A percentile compares a stretch with the other conserved stretches of the same genome.
Conservation (phyloP, 768 basidiomycete species). For the Leucocoprinus sp. region DNA sequence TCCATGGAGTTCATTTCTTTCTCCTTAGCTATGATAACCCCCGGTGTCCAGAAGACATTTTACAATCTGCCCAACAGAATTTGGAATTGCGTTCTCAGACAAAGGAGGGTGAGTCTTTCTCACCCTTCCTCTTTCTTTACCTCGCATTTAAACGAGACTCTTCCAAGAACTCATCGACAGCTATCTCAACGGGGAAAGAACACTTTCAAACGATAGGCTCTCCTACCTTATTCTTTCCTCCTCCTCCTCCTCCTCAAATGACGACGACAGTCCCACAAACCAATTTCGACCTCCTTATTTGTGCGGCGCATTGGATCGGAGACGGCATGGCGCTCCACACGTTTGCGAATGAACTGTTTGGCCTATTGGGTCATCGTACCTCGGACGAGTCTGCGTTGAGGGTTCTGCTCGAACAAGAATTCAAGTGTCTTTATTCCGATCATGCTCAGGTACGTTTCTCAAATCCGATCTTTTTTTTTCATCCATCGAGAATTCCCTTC, state of each 20-base stretch:
- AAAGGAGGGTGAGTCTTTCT: slow-evolving; percentile 41
- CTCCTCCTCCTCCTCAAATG: slow-evolving; percentile 2
- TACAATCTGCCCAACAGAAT: slow-evolving; percentile 37
- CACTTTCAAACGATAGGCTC: slow-evolving; percentile 56
- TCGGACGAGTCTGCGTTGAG: slow-evolving; percentile 22
- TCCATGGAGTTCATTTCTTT: background rate
- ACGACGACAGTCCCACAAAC: slow-evolving; percentile 14
- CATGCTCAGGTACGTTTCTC: background rate
- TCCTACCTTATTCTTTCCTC: slow-evolving; percentile 52
- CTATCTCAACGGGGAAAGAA: slow-evolving; percentile 74
- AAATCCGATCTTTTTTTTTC: background rate
- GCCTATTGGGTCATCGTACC: slow-evolving; percentile 35
- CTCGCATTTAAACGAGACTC: slow-evolving; percentile 4
- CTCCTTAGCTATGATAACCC: slow-evolving; percentile 39
- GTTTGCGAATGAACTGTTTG: slow-evolving; percentile 75
- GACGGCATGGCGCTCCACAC: slow-evolving; percentile 84
- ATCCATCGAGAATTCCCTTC: too few species aligned
- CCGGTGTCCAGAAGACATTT: slow-evolving; percentile 31
- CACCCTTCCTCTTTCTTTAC: background rate
- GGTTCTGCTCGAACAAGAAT: slow-evolving; percentile 26
- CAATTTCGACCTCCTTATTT: slow-evolving; percentile 58
- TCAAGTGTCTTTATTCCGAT: slow-evolving; percentile 17
- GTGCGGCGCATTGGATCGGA: slow-evolving; percentile 74
- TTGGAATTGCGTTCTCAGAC: slow-evolving; percentile 42
- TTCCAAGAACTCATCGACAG: slow-evolving; percentile 59